Conservation (phyloP, 805 yeast species). For the Isabelozyma heimii region DNA sequence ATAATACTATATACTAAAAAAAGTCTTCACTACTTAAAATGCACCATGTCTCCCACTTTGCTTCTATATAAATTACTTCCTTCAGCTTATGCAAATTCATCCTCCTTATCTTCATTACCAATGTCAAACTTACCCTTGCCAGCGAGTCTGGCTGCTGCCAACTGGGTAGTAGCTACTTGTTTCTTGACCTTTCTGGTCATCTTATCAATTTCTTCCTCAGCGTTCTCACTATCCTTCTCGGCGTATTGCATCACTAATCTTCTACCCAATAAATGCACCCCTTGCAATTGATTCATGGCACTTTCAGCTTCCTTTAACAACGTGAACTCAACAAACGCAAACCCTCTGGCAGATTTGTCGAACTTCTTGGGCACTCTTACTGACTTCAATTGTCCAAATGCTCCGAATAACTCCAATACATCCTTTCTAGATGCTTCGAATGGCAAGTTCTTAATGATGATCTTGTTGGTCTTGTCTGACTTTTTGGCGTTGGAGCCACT, state of each 20-base stretch:
- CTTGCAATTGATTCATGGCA: slow-evolving; percentile 91
- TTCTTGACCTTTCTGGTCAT: slow-evolving; percentile 83
- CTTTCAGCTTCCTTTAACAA: slow-evolving; percentile 85
- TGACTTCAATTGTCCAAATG: slow-evolving; percentile 92
- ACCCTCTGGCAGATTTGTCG: slow-evolving; percentile 93
- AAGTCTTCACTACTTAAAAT: background rate
- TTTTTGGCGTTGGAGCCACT: slow-evolving; percentile 24
- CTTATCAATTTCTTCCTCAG: slow-evolving; percentile 85
- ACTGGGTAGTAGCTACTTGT: slow-evolving; percentile 75
- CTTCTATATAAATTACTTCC: too few relatives aligned
- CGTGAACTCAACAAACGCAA: slow-evolving; percentile 93
- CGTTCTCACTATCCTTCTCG: slow-evolving; percentile 73
- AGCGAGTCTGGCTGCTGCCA: slow-evolving; percentile 64
- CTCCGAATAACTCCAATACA: slow-evolving; percentile 85
- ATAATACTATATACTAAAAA: slow-evolving; percentile 1
- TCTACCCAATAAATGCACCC: slow-evolving; percentile 95
- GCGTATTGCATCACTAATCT: slow-evolving; percentile 92
- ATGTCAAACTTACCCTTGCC: slow-evolving; percentile 68
- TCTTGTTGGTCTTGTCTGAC: slow-evolving; percentile 58
- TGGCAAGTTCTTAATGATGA: slow-evolving; percentile 94
- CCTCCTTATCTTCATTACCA: slow-evolving; percentile 56
- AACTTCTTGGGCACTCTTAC: slow-evolving; percentile 96
- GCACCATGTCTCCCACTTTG: too few relatives aligned
- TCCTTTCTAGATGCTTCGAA: slow-evolving; percentile 94
- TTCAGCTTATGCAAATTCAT: slow-evolving; percentile 13